Evolutionary conservation across 164 flowering plant genomes (phyloP), one percentile per base, ranked within the genome.

Genomic region (Piper longum): DNA sequence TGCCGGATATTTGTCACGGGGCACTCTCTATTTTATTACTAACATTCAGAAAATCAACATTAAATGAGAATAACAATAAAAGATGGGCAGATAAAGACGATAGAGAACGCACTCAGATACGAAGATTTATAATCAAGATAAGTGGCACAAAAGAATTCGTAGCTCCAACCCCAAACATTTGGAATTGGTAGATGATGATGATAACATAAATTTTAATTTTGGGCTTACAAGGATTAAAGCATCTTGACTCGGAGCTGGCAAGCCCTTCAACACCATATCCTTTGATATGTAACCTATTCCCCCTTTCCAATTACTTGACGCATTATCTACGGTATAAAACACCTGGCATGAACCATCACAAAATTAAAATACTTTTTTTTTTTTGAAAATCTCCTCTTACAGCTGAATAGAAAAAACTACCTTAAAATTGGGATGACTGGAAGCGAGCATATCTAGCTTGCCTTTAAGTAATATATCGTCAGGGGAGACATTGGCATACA

Each of bases 401-500:
- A 26, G 36, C 2, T 26, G 36, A 26, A 26, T 26, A 26, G 36
- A 57, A 57, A 26, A 45, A 48, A 11, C 57, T 73, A 90, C 99
- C 99, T 88, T 95, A 64, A 95, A 71, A 77, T 95, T 95, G 39
- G 99, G 99, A 67, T 91, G 83, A 77, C 77, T 85, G 11, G 88
- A 68, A 19, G 87, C 78, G 66, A 95, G 89, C 41, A 80, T 68
- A 74, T 95, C 99, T 62, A 95, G 93, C 76, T 95, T 91, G 80
- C 82, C 80, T 74, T 91, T 95, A 41, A 95, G 96, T 60, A 95
- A 75, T 70, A 95, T 95, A 64, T 95, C 99, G 72, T 91, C 96
- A 16, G 99, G 99, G 16, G 99, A 87, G 54, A 91, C 74, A 71
- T 95, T 95, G 45, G 79, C 99, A 79, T 87, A 95, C 57, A 95